A percentile compares a stretch with the other conserved stretches of the same genome.
Evolutionary conservation across 1,284 basidiomycete species (phyloP).

Genomic region (Cutaneotrichosporon sp.): DNA sequence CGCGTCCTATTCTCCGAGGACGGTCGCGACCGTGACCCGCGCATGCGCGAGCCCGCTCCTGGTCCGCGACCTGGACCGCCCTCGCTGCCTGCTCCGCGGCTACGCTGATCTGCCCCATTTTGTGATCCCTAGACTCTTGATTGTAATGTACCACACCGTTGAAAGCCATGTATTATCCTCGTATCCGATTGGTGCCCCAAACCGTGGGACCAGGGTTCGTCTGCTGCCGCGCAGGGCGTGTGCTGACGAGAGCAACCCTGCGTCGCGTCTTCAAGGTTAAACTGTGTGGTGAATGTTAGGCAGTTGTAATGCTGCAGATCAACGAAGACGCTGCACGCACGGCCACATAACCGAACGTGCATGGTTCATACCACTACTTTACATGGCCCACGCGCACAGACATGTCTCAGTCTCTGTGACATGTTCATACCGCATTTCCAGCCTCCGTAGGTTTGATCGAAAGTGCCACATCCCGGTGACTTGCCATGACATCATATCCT

Average conservation of each 20-base stretch:
- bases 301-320: no score
- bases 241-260: not conserved
- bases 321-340: no score
- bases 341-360: no score
- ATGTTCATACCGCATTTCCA: no score
- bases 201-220: not conserved
- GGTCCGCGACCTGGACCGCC: constrained; percentile 13
- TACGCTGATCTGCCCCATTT: not conserved
- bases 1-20: constrained; percentile 46
- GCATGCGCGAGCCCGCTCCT: constrained; percentile 13
- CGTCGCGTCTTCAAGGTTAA: not conserved
- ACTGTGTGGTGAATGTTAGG: no score
- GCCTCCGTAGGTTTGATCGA: not conserved
- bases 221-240: not conserved
- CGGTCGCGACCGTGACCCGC: constrained; percentile 6
- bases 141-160: not conserved
- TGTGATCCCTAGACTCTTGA: not conserved
- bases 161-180: not conserved
- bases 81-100: constrained; percentile 7
- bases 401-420: no score
- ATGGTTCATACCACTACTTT: no score
- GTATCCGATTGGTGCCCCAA: not conserved
- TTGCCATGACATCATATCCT: not conserved
- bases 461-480: constrained; percentile 2
- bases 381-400: no score